Conservation (phyloP, 139 green algal species). For the Nannochloris sp. region DNA sequence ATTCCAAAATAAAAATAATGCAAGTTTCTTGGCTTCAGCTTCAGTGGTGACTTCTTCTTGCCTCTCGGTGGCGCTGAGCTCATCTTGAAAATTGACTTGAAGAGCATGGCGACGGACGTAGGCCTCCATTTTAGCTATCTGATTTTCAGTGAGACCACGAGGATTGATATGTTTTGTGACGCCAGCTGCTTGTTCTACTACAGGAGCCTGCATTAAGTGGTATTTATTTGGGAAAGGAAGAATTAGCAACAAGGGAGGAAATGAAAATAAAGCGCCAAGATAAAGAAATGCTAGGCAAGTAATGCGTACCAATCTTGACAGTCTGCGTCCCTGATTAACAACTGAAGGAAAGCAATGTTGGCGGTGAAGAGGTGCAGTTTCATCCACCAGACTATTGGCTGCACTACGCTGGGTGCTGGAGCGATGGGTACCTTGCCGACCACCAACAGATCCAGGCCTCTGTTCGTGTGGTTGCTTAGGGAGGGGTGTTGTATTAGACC, state of each 20-base stretch:
- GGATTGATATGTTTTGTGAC: background rate
- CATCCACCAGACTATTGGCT: no score
- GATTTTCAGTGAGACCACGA: background rate
- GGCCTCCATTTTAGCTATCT: conserved; percentile 28
- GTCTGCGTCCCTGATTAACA: background rate
- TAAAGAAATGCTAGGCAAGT: background rate
- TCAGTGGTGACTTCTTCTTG: conserved; percentile 50
- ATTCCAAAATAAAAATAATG: conserved; percentile 52
- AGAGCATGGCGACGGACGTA: conserved; percentile 61
- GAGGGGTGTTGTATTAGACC: no score
- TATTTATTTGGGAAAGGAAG: no score
- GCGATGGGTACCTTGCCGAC: no score
- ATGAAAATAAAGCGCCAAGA: no score
- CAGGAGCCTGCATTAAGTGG: background rate
- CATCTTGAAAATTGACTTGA: conserved; percentile 43
- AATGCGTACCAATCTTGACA: background rate
- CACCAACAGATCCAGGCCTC: no score
- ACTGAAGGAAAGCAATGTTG: no score
- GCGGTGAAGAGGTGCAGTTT: no score
- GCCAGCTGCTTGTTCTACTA: background rate
- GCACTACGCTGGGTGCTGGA: no score
- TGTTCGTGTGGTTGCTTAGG: no score
- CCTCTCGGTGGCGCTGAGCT: no score
- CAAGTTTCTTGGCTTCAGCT: conserved; percentile 50
- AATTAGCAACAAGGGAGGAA: no score